Conservation (phyloP, 179 eudicot species). For the Amaranthus tricolor region DNA sequence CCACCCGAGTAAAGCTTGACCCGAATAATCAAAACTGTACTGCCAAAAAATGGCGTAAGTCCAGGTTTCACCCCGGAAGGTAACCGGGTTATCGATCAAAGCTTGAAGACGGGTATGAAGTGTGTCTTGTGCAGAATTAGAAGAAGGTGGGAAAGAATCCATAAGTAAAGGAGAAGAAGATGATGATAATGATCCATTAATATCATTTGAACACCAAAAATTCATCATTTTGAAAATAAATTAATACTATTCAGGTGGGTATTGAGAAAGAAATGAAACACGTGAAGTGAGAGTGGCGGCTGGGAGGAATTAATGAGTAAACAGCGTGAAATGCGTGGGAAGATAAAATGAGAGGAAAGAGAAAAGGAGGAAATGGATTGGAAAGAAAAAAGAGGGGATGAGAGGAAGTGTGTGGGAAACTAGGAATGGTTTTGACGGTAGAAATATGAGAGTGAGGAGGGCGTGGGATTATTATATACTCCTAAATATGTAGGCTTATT, state of each 20-base stretch:
- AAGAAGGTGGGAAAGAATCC: slow-evolving; percentile 25
- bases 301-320: not conserved
- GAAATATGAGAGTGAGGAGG: no score
- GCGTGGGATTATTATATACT: not conserved
- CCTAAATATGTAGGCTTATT: not conserved
- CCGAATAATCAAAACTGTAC: slow-evolving; percentile 34
- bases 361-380: not conserved
- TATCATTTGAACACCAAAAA: slow-evolving; percentile 41
- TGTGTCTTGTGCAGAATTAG: slow-evolving; percentile 40
- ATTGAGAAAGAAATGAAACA: slow-evolving; percentile 18
- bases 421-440: not conserved
- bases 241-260: not conserved
- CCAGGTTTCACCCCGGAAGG: slow-evolving; percentile 43
- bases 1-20: slow-evolving; percentile 53
- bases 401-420: not conserved
- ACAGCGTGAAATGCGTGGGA: slow-evolving; percentile 22
- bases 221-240: slow-evolving; percentile 28
- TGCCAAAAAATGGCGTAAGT: slow-evolving; percentile 98
- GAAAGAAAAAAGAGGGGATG: not conserved
- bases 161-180: slow-evolving; percentile 26
- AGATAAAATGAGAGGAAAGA: not conserved
- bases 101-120: slow-evolving; percentile 75
- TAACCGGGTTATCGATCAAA: slow-evolving; percentile 50
- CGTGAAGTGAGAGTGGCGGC: slow-evolving; percentile 23
- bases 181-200: slow-evolving; percentile 14